Conservation (phyloP, 1,284 basidiomycete species). For the Marasmius fiardii region DNA sequence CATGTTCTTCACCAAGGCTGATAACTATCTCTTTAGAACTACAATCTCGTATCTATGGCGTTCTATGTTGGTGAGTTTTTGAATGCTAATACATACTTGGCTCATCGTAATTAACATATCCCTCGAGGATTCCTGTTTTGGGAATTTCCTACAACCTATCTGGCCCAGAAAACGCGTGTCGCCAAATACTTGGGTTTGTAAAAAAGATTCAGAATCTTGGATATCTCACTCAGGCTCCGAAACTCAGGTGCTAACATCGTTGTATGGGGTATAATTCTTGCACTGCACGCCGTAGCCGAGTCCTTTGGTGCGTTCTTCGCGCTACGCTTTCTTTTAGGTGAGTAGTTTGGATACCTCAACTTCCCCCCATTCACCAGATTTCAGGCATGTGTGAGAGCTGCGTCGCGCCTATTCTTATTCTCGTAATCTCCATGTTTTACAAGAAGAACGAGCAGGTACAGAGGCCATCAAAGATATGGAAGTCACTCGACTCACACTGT, state of each 20-base stretch:
- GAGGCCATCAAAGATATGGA: background rate
- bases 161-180: slow-evolving; percentile 56
- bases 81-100: background rate
- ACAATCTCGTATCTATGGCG: slow-evolving; percentile 64
- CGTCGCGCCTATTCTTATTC: slow-evolving; percentile 59
- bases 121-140: slow-evolving; percentile 54
- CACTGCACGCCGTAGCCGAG: slow-evolving; percentile 55
- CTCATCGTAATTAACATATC: slow-evolving; percentile 4
- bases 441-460: slow-evolving; percentile 64
- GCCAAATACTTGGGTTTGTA: slow-evolving; percentile 59
- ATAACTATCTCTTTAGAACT: slow-evolving; percentile 34
- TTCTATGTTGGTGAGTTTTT: slow-evolving; percentile 51
- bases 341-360: slow-evolving; percentile 10
- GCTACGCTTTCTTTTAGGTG: slow-evolving; percentile 58
- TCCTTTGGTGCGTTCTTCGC: slow-evolving; percentile 62
- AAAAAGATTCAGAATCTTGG: background rate
- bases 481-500: background rate
- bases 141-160: slow-evolving; percentile 67
- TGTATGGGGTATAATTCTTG: slow-evolving; percentile 58
- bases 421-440: slow-evolving; percentile 68
- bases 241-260: slow-evolving; percentile 53
- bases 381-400: slow-evolving; percentile 66
- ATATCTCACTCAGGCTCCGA: background rate
- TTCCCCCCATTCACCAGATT: background rate
- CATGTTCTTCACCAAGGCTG: slow-evolving; percentile 1